Percentiles rank a stretch among this genome's conserved stretches.
These are phyloP conservation scores for Vitis hybrid DNA, from an alignment of 177 flowering plant genomes.

Conservation along the genomic window DNA sequence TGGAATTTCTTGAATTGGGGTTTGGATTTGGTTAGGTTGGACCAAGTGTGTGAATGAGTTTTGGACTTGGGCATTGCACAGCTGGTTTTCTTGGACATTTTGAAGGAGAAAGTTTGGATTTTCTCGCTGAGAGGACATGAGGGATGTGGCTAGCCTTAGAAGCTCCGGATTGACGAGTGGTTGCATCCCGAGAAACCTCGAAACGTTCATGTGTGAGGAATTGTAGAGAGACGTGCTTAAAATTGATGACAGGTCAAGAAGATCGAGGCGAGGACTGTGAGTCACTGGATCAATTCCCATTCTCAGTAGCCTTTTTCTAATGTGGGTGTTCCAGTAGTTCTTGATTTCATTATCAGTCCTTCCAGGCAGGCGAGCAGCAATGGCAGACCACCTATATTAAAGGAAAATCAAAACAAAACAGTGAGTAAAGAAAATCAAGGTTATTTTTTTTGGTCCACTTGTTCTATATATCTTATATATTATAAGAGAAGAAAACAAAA, in stretches of 20 bases:
- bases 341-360: constrained; percentile 74
- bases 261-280: constrained; percentile 58
- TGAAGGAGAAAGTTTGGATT: constrained; percentile 20
- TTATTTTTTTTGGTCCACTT: neutral
- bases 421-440: neutral
- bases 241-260: constrained; percentile 54
- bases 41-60: constrained; percentile 5
- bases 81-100: constrained; percentile 23
- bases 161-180: constrained; percentile 51
- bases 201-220: constrained; percentile 38
- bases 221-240: constrained; percentile 36
- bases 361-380: constrained; percentile 72
- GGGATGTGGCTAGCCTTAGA: constrained; percentile 39
- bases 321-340: constrained; percentile 77
- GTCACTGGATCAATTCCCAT: constrained; percentile 76
- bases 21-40: constrained; percentile 16
- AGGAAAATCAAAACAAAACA: neutral
- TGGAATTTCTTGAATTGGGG: constrained; percentile 14
- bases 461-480: too few species aligned
- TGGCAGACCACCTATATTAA: constrained; percentile 57
- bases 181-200: constrained; percentile 39
- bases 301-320: constrained; percentile 57
- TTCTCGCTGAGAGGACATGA: constrained; percentile 29
- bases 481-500: neutral
- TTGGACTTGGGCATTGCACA: constrained; percentile 12